Base-by-base conservation (phyloP, 352 stramenopile species). In the Phytophthora hibernalis region DNA sequence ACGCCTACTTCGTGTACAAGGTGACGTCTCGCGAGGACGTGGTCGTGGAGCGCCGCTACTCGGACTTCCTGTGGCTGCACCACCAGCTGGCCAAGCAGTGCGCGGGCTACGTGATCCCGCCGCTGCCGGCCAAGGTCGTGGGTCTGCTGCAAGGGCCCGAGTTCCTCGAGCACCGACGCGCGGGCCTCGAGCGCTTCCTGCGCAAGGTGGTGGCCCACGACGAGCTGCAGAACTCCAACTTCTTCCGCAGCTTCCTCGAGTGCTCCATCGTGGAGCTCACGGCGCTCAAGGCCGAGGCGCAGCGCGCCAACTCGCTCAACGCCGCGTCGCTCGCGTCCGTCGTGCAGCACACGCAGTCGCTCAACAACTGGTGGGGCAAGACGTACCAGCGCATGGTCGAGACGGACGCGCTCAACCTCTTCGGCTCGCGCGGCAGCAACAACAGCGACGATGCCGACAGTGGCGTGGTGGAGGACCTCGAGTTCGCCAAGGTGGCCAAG, bases 61-160 rank as follows among this genome's bases (percentile, higher is more conserved):
- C 84, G 61, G 87, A 95, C 71, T 95, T 95, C 68, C 72, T 91
- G 30, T 95, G 87, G 87, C 72, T 95, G 43, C 85, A 95, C 69
- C 71, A 84, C 42, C 82, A 90, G 69, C 48, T 91, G 31, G 65
- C 83, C 30, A 87, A 79, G 65, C 82, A 91, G 38, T 95, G 85
- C 67, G 82, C 87, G 1, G 87, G 87, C 26, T 95, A 84, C 79
- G 91, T 95, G 70, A 91, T 95, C 72, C 87, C 87, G 13, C 85
- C 87, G 38, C 69, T 95, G 42, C 87, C 87, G 0, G 83, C 80
- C 67, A 95, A 95, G 63, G 74, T 92, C 37, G 83, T 95, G 35
- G 83, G 83, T 0, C 59, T 95, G 21, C 67, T 95, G 40, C 87
- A 95, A 33, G 82, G 78, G n/a, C 70, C 76, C 22, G 87, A 92